Percentiles rank a stretch among this genome's conserved stretches.
phyloP scores from a whole-genome alignment of 2,329 filamentous ascomycete species.

The Ilyonectria robusta region DNA sequence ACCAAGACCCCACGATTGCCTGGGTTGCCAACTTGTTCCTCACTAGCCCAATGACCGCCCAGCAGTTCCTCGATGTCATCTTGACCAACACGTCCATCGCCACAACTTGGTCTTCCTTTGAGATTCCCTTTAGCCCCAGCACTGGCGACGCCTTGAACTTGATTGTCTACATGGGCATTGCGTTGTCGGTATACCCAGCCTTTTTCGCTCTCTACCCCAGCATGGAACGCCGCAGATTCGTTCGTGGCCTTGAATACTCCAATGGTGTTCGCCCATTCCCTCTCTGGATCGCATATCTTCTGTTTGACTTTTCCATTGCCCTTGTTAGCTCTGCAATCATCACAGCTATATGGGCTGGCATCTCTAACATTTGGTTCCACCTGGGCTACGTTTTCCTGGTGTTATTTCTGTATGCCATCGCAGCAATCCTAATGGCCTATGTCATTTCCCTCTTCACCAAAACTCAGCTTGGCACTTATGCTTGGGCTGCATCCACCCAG shows the following conservation, averaged over 20 bases:
- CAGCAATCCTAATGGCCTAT: conserved; percentile 83
- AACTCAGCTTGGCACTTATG: conserved; percentile 87
- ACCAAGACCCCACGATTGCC: conserved; percentile 74
- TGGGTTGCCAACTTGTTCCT: conserved; percentile 77
- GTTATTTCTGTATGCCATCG: conserved; percentile 84
- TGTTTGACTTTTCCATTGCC: conserved; percentile 85
- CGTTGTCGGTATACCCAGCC: conserved; percentile 83
- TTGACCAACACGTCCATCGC: conserved; percentile 78
- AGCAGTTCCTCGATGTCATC: conserved; percentile 77
- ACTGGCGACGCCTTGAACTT: conserved; percentile 83
- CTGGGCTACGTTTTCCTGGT: conserved; percentile 87
- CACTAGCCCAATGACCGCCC: conserved; percentile 71
- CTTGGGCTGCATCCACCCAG: conserved; percentile 84
- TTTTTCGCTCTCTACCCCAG: conserved; percentile 93
- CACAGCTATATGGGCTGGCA: conserved; percentile 77
- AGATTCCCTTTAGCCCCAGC: conserved; percentile 77
- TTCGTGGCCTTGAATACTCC: conserved; percentile 89
- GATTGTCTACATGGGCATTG: conserved; percentile 85
- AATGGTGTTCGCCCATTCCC: conserved; percentile 88
- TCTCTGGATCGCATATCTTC: conserved; percentile 86
- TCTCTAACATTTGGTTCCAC: conserved; percentile 80
- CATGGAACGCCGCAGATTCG: conserved; percentile 83
- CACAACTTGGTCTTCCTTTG: conserved; percentile 82
- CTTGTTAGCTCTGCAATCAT: conserved; percentile 75
- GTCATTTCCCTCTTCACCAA: conserved; percentile 84